phyloP scores from a whole-genome alignment of 495 filamentous ascomycete genomes.

The Pyrenopolyporus hunteri region DNA sequence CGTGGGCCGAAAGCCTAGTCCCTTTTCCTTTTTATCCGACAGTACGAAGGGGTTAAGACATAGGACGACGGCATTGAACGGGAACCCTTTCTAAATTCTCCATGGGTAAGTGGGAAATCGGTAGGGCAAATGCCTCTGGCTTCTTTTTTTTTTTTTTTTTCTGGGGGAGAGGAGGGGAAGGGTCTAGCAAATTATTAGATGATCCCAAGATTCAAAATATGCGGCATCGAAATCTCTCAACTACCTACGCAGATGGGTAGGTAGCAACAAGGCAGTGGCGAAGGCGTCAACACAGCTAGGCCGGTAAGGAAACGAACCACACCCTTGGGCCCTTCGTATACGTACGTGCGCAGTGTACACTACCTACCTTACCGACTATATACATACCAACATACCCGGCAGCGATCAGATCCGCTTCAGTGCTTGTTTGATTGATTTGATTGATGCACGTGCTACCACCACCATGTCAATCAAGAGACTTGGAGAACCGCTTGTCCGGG shows the following conservation, averaged over 20 bases:
- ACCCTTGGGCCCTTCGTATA: conserved; percentile 15
- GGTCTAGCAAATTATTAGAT: neutral
- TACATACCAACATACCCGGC: neutral
- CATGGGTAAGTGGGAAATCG: no score
- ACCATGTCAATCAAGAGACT: conserved; percentile 14
- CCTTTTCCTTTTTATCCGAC: conserved; percentile 19
- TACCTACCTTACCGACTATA: neutral
- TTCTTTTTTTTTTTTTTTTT: neutral
- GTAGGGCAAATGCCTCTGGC: no score
- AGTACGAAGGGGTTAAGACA: neutral
- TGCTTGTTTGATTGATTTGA: neutral
- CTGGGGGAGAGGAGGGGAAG: neutral
- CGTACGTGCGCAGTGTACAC: conserved; percentile 3
- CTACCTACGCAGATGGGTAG: neutral
- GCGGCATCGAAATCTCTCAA: neutral
- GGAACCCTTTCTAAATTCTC: no score
- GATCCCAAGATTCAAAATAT: neutral
- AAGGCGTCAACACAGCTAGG: conserved; percentile 25
- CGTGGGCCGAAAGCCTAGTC: conserved; percentile 29
- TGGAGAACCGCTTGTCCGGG: conserved; percentile 3
- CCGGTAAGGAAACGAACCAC: conserved; percentile 34
- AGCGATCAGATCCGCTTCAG: conserved; percentile 13
- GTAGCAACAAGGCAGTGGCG: conserved; percentile 22
- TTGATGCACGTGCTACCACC: conserved; percentile 18
- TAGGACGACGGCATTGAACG: neutral